These are phyloP conservation scores for Rhododendron molle DNA, from an alignment of 148 eudicot genomes.

Conservation along the genomic window DNA sequence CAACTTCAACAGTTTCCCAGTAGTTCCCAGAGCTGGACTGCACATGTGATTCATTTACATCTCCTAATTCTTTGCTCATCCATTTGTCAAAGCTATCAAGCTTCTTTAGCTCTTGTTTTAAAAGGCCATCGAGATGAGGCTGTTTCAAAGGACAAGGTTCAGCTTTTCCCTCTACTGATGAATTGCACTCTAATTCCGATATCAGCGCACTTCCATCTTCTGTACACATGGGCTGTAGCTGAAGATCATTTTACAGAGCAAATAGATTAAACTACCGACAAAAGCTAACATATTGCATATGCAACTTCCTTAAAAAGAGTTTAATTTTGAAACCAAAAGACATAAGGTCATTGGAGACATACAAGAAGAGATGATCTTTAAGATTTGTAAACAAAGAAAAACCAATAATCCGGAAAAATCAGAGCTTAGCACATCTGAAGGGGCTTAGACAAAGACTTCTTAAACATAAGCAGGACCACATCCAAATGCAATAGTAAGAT, in stretches of 20 bases:
- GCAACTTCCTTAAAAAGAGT: not conserved
- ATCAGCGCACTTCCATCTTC: constrained; percentile 17
- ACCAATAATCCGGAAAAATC: not conserved
- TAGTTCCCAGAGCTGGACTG: constrained; percentile 38
- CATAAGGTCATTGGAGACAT: not conserved
- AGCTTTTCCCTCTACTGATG: constrained; percentile 24
- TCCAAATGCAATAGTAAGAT: not conserved
- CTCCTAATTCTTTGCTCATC: too few relatives aligned
- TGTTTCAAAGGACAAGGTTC: constrained; percentile 27
- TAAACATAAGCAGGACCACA: not conserved
- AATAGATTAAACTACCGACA: not conserved
- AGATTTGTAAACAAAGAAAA: not conserved
- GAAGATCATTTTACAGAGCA: constrained; percentile 15
- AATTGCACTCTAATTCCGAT: constrained; percentile 15
- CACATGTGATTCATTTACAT: constrained; percentile 31
- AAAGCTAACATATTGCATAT: not conserved
- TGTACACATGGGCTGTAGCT: constrained; percentile 14
- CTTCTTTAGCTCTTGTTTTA: too few relatives aligned
- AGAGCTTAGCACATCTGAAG: not conserved
- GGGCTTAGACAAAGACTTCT: not conserved
- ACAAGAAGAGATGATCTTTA: not conserved
- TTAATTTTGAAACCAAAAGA: not conserved
- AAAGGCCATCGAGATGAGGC: constrained; percentile 24
- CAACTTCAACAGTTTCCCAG: constrained; percentile 59
- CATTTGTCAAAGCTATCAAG: too few relatives aligned